Base-by-base conservation (phyloP, 139 green algal genomes). In the Raphidocelis subcapitata region DNA sequence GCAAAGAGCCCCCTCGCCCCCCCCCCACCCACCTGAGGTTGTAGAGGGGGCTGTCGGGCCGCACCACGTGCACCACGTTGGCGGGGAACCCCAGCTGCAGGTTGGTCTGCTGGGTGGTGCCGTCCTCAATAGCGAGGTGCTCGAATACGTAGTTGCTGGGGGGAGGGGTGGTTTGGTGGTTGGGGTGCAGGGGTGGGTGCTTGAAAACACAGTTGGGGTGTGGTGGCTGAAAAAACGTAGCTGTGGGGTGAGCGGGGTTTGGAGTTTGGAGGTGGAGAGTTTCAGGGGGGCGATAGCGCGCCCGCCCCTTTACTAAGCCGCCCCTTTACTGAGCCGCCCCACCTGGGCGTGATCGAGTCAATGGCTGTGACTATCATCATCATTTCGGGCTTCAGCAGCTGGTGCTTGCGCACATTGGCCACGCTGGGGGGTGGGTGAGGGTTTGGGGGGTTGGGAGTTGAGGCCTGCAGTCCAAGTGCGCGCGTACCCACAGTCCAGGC, bases 321-420 rank as follows among this genome's bases (percentile, higher is more conserved):
- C n/a, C n/a, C n/a, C n/a, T n/a, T n/a, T n/a, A n/a, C n/a, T n/a
- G n/a, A n/a, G n/a, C n/a, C n/a, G n/a, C n/a, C n/a, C n/a, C 26
- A 41, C 32, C 37, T 82, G 28, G 80, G 84, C 4, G 80, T 89
- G 69, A 89, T 89, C 33, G 75, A 84, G 72, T 89, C 84, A 1
- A 89, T 76, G 1, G 80, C 84, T 1, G 82, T 87, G 1, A 83
- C 31, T 20, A 82, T 49, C 56, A 77, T 52, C 46, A 69, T 69
- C 1, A 79, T 68, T 32, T 61, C 31, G 26, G 84, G 84, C 73
- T 86, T 80, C 28, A 89, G 76, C 32, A 89, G 80, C 73, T 86
- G 81, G 59, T 89, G 84, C 79, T 89, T 89, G 61, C 84, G 75
- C 44, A 89, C 77, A 76, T 89, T 89, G 65, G 84, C 84, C 28